phyloP scores from a whole-genome alignment of 2,329 filamentous ascomycete species.

The Phyllosticta paracitricarpa region DNA sequence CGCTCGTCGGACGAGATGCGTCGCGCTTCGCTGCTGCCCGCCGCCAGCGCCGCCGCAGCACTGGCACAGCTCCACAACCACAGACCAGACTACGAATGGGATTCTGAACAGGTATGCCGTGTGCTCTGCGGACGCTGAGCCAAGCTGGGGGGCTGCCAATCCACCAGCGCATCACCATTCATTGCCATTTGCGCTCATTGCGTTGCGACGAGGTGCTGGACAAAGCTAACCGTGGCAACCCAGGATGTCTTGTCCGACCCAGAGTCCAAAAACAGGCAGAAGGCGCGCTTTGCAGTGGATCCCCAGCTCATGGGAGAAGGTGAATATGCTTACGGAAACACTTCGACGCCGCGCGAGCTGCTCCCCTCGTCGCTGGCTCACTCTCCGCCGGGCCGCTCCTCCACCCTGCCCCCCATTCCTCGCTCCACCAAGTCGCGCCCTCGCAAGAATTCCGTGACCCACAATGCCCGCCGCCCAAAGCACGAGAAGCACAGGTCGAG shows the following conservation, averaged over 20 bases:
- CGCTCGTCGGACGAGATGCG: slow-evolving; percentile 60
- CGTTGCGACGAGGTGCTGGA: neutral
- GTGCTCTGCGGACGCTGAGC: neutral
- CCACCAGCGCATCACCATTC: neutral
- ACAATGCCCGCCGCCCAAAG: slow-evolving; percentile 62
- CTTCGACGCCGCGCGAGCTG: slow-evolving; percentile 59
- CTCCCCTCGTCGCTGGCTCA: slow-evolving; percentile 72
- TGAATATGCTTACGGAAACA: slow-evolving; percentile 10
- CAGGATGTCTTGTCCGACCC: slow-evolving; percentile 30
- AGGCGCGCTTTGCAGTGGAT: slow-evolving; percentile 29
- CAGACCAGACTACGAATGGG: slow-evolving; percentile 66
- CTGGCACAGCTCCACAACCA: slow-evolving; percentile 77
- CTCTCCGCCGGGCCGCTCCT: slow-evolving; percentile 78
- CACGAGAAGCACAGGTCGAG: slow-evolving; percentile 76
- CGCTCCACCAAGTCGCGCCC: slow-evolving; percentile 62
- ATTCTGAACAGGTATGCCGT: slow-evolving; percentile 56
- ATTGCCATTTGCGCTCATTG: neutral
- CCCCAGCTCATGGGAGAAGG: slow-evolving; percentile 10
- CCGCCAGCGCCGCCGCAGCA: slow-evolving; percentile 72
- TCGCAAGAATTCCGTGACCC: slow-evolving; percentile 77
- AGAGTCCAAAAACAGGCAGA: slow-evolving; percentile 27
- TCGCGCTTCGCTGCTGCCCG: slow-evolving; percentile 52
- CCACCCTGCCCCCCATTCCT: slow-evolving; percentile 76
- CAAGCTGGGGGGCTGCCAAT: neutral
- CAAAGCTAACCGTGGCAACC: neutral